Percentiles rank a stretch among this genome's conserved stretches.
These are phyloP conservation scores for Blastobotrys indianensis DNA, from an alignment of 1,139 yeast species.

Conservation along the genomic window DNA sequence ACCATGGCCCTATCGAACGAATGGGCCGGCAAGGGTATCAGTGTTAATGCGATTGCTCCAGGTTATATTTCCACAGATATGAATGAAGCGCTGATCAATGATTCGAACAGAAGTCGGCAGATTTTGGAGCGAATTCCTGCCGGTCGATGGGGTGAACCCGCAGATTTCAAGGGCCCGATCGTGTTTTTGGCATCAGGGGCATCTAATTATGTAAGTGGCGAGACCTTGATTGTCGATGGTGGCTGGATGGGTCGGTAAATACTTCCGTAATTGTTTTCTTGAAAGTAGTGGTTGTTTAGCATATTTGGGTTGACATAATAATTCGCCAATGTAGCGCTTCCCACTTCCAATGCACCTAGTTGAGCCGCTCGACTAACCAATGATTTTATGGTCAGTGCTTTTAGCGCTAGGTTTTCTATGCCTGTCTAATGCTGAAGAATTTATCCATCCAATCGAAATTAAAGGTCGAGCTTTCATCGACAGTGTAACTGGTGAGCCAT, in stretches of 20 bases:
- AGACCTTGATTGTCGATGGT: constrained; percentile 50
- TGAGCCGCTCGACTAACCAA: too few species aligned
- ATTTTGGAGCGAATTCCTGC: constrained; percentile 45
- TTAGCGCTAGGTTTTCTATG: neutral
- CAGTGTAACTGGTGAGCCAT: constrained; percentile 70
- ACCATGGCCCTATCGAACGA: constrained; percentile 49
- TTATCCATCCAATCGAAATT: constrained; percentile 38
- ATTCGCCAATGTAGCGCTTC: too few species aligned
- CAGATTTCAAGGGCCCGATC: constrained; percentile 51
- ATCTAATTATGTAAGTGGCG: constrained; percentile 49
- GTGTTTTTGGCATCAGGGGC: constrained; percentile 48
- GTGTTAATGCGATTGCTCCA: constrained; percentile 52
- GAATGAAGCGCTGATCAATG: constrained; percentile 38
- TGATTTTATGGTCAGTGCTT: too few species aligned
- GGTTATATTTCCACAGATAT: constrained; percentile 52
- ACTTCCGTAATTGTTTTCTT: too few species aligned
- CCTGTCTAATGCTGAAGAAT: constrained; percentile 1
- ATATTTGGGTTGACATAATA: too few species aligned
- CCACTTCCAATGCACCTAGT: too few species aligned
- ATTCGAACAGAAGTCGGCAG: constrained; percentile 33
- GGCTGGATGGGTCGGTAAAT: constrained; percentile 46
- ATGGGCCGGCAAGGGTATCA: constrained; percentile 47
- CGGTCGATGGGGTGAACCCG: constrained; percentile 47
- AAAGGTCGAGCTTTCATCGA: constrained; percentile 70
- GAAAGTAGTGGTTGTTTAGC: too few species aligned